Evolutionary conservation across 768 basidiomycete genomes (phyloP), one percentile per base, ranked within the genome.

Genomic region (Lentinula lateritia): DNA sequence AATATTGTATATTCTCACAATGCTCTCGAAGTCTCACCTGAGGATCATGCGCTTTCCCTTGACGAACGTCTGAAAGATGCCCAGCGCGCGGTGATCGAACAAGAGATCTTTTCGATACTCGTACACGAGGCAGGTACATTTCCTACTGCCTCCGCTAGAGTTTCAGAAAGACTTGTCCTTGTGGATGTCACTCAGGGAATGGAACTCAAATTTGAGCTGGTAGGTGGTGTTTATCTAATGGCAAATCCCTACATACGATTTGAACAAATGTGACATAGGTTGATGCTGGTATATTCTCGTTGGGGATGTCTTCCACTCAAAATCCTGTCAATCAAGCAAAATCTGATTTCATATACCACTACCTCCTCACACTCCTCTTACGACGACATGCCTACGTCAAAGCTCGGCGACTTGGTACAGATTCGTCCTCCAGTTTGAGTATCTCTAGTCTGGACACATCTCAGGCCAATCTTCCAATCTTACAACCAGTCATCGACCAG

Each of bases 401-500:
- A 66, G 61, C 62, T 45, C 73, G 76, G 46, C 73, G 76, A 35
- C 74, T 80, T 6, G 72, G 72, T 6, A 65, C 68, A 35, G 71
- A 68, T 7, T 50, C 69, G 41, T 67, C 63, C 64, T 56, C 41
- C 8, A 38, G 43, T 15, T 15, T 20, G 13, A 61, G 66, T 42
- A 34, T 66, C 13, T 59, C 39, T 45, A 10, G 52, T 15, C 38
- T 60, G 28, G 67, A 66, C 63, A 23, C 62, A 41, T 41, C 65
- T 5, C 62, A 66, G 6, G 54, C 76, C n/a, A 81, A 83, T 15
- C 76, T 78, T 41, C 48, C 50, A 2, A 71, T 93, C 41, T 78
- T 94, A 15, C 88, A 87, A 43, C 89, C 89, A 0, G 76, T 93
- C 63, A 86, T 93, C 63, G 90, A 93, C 69, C 66, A 92, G 35